These are phyloP conservation scores for Paramecium octaurelia DNA, from an alignment of 73 alveolate species.

Conservation along the genomic window DNA sequence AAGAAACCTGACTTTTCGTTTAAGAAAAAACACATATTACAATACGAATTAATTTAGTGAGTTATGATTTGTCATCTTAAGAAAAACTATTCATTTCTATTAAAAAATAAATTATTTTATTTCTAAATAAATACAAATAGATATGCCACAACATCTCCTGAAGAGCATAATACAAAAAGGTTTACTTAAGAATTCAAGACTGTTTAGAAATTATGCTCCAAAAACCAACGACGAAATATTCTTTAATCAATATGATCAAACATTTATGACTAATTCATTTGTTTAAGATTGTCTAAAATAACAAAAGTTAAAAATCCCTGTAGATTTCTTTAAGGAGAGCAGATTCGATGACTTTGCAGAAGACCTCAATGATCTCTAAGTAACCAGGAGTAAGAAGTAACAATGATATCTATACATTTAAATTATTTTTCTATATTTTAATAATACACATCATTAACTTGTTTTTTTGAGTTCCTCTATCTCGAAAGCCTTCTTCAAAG, in stretches of 20 bases:
- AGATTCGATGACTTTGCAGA: conserved; percentile 37
- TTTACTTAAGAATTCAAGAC: neutral
- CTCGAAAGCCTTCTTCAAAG: conserved; percentile 64
- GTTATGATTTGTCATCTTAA: neutral
- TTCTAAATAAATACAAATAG: neutral
- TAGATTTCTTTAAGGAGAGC: neutral
- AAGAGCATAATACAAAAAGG: neutral
- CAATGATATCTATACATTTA: neutral
- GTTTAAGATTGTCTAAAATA: neutral
- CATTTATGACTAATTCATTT: neutral
- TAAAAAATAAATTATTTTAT: neutral
- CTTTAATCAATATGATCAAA: neutral
- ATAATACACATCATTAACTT: conserved; percentile 57
- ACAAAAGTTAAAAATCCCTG: neutral
- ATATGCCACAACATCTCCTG: neutral
- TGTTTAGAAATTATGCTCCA: neutral
- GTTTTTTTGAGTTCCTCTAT: conserved; percentile 75
- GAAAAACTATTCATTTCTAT: neutral
- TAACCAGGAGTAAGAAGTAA: neutral
- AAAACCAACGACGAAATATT: neutral
- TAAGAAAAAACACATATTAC: neutral
- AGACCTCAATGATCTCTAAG: neutral
- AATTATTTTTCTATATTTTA: neutral
- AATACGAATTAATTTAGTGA: neutral
- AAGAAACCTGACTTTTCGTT: neutral